Base-by-base conservation (phyloP, 495 filamentous ascomycete species). In the Bacidia gigantensis region DNA sequence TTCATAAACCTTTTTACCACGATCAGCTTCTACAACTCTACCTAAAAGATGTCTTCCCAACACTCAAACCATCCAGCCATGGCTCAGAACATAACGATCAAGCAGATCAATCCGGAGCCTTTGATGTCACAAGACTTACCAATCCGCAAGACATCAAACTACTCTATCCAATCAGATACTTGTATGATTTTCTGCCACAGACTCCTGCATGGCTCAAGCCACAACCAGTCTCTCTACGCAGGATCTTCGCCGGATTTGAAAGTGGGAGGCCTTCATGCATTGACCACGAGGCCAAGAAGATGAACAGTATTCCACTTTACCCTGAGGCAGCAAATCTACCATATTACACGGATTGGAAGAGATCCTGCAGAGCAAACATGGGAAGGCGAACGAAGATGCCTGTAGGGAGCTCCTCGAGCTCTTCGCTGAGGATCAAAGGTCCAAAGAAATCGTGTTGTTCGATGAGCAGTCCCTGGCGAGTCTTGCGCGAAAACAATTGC, bases 271-370 rank as follows among this genome's bases (percentile, higher is more conserved):
- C 51, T 49, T n/a, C 35, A 40, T n/a, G 11, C 35, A 40, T n/a
- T 40, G 35, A 40, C 11, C 35, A 40, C n/a, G 11, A 40, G 35
- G 35, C 11, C n/a, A 11, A n/a, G 35, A 40, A 40, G n/a, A 11
- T 11, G 35, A 61, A 56, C 47, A 56, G 52, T 39, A 56, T 47
- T 25, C 20, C 29, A 20, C 17, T 42, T 20, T 20, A 46, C 52
- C 32, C 18, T 26, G n/a, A 2, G 11, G 24, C 25, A 24, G 26
- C 52, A 52, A 59, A 53, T 46, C 55, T 57, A 55, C 12, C 25
- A 12, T 55, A 51, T 56, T 23, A 52, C 21, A 21, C n/a, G 10
- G 50, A 40, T 22, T 52, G 2, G 11, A 20, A 46, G n/a, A 50
- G 11, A 43, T 52, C 18, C 50, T 32, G 12, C 50, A 52, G n/a